Evolutionary conservation across 352 stramenopile species (phyloP).

Genomic region (Phytophthora pistaciae): DNA sequence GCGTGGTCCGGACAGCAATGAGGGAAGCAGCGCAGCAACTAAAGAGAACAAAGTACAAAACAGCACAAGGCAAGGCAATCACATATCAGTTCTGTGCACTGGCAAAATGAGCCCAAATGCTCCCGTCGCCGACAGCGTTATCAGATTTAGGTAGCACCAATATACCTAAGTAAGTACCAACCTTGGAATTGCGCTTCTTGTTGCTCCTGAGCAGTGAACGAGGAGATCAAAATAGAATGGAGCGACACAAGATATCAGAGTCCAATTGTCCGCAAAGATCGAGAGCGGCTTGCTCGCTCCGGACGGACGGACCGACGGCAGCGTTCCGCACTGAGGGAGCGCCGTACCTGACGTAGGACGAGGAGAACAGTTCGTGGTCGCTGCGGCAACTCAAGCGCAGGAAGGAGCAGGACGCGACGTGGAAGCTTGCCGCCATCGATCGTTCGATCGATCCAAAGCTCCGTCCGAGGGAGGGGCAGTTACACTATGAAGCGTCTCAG

Average conservation of each 20-base stretch:
- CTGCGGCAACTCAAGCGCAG: constrained; percentile 17
- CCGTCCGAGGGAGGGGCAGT: neutral
- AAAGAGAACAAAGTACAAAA: neutral
- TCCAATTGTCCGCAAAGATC: neutral
- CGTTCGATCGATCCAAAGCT: neutral
- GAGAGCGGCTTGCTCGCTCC: neutral
- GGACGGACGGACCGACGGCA: neutral
- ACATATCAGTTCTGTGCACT: neutral
- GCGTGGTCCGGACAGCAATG: constrained; percentile 47
- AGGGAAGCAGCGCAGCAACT: constrained; percentile 44
- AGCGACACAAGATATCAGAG: neutral
- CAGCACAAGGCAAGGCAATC: neutral
- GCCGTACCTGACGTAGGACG: constrained; percentile 26
- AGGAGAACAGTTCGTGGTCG: constrained; percentile 20
- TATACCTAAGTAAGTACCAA: neutral
- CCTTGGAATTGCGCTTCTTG: constrained; percentile 27
- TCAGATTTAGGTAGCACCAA: neutral
- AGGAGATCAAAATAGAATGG: neutral
- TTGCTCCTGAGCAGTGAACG: constrained; percentile 21
- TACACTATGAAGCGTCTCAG: neutral
- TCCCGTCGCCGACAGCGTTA: neutral
- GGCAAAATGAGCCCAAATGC: neutral
- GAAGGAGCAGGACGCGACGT: constrained; percentile 19
- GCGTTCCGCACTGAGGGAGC: neutral
- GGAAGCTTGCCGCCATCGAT: constrained; percentile 5